phyloP scores from a whole-genome alignment of 2,329 filamentous ascomycete genomes.

The Aspergillus floridensis region DNA sequence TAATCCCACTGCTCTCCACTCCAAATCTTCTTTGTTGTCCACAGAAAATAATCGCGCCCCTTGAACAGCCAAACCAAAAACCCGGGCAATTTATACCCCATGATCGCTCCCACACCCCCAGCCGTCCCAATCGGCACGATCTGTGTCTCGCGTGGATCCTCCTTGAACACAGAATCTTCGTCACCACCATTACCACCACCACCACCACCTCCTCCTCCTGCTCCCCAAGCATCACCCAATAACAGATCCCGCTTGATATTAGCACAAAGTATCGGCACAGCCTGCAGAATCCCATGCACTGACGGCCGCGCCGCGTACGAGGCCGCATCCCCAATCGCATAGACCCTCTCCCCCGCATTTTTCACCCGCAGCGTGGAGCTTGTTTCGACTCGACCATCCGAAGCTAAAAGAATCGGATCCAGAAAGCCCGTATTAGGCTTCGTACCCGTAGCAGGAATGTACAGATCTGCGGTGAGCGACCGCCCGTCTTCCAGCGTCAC shows the following conservation, averaged over 20 bases:
- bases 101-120: no score
- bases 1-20: no score
- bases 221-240: slow-evolving; percentile 28
- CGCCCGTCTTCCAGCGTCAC: slow-evolving; percentile 43
- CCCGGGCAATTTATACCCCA: no score
- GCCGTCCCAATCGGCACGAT: slow-evolving; percentile 47
- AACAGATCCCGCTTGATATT: slow-evolving; percentile 52
- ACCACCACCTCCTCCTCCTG: no score
- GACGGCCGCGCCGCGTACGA: slow-evolving; percentile 40
- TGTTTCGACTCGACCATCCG: slow-evolving; percentile 42
- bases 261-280: slow-evolving; percentile 45
- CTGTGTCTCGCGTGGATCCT: slow-evolving; percentile 48
- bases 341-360: slow-evolving; percentile 40
- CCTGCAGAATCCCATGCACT: slow-evolving; percentile 43
- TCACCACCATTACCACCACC: no score
- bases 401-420: slow-evolving; percentile 25
- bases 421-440: slow-evolving; percentile 45
- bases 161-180: slow-evolving; percentile 37
- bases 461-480: slow-evolving; percentile 46
- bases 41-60: no score
- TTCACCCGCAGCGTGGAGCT: slow-evolving; percentile 41
- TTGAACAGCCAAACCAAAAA: no score
- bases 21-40: no score
- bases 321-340: slow-evolving; percentile 49
- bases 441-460: slow-evolving; percentile 49